Conservation (phyloP, 2,329 filamentous ascomycete genomes). For the Cladosporium sp. region DNA sequence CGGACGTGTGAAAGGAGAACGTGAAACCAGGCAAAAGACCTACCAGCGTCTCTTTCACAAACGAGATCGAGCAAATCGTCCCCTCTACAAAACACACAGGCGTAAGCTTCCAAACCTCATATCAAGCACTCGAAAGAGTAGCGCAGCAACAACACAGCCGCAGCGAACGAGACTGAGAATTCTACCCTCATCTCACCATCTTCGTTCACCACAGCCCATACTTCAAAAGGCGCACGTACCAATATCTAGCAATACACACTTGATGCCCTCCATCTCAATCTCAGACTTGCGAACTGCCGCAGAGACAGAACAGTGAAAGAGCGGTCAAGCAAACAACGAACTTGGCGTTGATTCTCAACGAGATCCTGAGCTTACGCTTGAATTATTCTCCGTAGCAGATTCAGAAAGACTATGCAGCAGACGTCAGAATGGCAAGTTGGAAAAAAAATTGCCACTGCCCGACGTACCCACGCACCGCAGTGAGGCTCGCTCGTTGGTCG, state of each 20-base stretch:
- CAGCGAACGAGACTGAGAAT: no score
- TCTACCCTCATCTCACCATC: background rate
- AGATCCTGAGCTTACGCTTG: no score
- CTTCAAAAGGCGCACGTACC: constrained; percentile 24
- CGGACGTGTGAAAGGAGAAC: no score
- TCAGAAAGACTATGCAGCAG: background rate
- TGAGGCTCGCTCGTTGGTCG: constrained; percentile 8
- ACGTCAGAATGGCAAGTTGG: no score
- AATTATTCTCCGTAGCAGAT: no score
- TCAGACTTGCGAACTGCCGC: background rate
- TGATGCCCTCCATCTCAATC: constrained; percentile 26
- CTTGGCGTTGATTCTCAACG: no score
- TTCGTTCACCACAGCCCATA: background rate
- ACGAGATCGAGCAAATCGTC: constrained; percentile 77
- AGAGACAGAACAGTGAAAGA: background rate
- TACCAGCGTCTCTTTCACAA: constrained; percentile 80
- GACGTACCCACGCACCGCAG: constrained; percentile 6
- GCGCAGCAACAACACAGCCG: no score
- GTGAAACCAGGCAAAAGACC: no score
- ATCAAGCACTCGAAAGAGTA: no score
- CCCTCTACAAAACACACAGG: constrained; percentile 55
- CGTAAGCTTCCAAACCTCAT: constrained; percentile 9
- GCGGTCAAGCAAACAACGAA: constrained; percentile 9
- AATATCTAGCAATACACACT: constrained; percentile 35
- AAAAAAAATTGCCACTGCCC: no score